phyloP scores from a whole-genome alignment of 2,329 filamentous ascomycete species.

The Diaporthe nobilis region DNA sequence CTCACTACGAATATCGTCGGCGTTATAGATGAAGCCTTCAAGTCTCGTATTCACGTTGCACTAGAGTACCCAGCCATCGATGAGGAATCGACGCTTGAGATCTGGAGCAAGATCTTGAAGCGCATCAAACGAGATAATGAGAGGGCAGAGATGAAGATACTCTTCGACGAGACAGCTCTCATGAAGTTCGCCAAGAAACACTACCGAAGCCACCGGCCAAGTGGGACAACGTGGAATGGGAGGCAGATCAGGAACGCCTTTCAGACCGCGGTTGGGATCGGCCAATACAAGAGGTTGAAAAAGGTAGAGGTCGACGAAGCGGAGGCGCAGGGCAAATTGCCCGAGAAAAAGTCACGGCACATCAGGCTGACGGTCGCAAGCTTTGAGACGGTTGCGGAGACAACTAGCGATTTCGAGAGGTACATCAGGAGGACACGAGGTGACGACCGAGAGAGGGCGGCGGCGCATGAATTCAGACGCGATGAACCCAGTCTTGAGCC shows the following conservation, averaged over 20 bases:
- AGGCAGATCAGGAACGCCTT: slow-evolving; percentile 46
- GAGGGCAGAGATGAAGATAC: slow-evolving; percentile 38
- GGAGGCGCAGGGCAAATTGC: too few species aligned
- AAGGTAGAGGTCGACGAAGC: too few species aligned
- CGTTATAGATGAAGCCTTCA: slow-evolving; percentile 46
- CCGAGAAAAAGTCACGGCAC: too few species aligned
- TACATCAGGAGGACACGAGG: background rate
- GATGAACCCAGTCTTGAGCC: background rate
- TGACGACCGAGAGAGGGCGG: background rate
- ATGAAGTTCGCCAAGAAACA: slow-evolving; percentile 42
- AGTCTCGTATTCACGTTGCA: slow-evolving; percentile 40
- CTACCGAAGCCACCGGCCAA: too few species aligned
- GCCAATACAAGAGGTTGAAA: slow-evolving; percentile 37
- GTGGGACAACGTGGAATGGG: slow-evolving; percentile 45
- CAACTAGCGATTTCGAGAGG: background rate
- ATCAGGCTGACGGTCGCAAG: background rate
- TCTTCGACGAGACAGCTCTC: slow-evolving; percentile 40
- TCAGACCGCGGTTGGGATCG: slow-evolving; percentile 44
- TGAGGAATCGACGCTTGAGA: slow-evolving; percentile 37
- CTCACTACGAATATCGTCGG: slow-evolving; percentile 45
- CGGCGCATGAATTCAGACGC: background rate
- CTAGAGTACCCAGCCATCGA: slow-evolving; percentile 39
- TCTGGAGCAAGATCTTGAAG: slow-evolving; percentile 45
- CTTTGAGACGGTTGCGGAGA: background rate
- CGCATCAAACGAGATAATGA: slow-evolving; percentile 41